These are phyloP conservation scores for Calonectria pteridis DNA, from an alignment of 2,329 filamentous ascomycete genomes.

Conservation along the genomic window DNA sequence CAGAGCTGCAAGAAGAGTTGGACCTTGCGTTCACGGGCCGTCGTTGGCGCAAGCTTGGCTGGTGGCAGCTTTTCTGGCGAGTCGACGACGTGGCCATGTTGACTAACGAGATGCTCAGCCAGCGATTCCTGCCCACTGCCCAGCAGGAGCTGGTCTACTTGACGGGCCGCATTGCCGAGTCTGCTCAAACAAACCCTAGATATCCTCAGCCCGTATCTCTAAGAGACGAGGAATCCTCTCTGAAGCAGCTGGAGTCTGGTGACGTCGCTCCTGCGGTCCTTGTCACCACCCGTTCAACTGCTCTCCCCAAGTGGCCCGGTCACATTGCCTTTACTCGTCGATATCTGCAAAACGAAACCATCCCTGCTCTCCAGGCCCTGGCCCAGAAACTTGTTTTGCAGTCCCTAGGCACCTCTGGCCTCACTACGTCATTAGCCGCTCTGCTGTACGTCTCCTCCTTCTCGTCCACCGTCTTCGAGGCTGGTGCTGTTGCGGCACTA, in stretches of 20 bases:
- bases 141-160: constrained; percentile 88
- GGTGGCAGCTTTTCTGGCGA: constrained; percentile 97
- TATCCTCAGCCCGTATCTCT: constrained; percentile 54
- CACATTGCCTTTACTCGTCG: constrained; percentile 80
- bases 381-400: constrained; percentile 82
- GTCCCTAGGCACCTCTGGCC: constrained; percentile 78
- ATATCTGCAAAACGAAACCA: constrained; percentile 73
- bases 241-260: constrained; percentile 39
- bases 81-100: constrained; percentile 93
- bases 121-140: constrained; percentile 80
- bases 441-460: constrained; percentile 69
- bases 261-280: constrained; percentile 44
- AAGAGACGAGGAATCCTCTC: constrained; percentile 18
- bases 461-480: constrained; percentile 69
- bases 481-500: constrained; percentile 71
- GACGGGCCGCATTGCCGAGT: constrained; percentile 77
- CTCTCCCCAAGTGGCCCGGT: constrained; percentile 73
- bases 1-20: constrained; percentile 84
- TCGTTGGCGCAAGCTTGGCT: constrained; percentile 83
- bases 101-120: constrained; percentile 80
- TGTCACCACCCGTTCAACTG: constrained; percentile 29
- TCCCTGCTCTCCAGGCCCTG: constrained; percentile 78
- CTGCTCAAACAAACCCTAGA: constrained; percentile 44
- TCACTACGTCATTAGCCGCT: constrained; percentile 67
- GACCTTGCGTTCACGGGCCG: constrained; percentile 81